Evolutionary conservation across 108 stramenopile species (phyloP), one percentile per base, ranked within the genome.

Genomic region (Skeletonema tropicum): DNA sequence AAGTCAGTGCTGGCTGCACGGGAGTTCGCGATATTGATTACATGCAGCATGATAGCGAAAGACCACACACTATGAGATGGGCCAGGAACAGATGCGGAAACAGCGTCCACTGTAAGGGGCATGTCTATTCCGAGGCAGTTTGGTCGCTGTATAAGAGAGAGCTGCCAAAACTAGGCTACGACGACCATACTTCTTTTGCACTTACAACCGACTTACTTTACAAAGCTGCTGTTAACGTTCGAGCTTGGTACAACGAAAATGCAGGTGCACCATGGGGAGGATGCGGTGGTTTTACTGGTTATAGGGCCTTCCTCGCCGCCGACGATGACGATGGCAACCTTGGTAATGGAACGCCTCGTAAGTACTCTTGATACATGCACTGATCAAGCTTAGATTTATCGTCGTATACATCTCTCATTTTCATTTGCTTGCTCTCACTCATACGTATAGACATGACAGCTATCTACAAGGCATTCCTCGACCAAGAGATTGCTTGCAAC

Each of bases 321-420:
- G 76, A 77, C 57, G 76, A 77, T 30, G 64, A 70, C 41, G 60
- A 77, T 38, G 76, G 76, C 12, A 45, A 77, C 63, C 5, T 77
- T 2, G 57, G 15, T 29, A 62, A 77, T 57, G 76, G 76, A 36
- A 77, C 76, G 46, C 76, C 76, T 17, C 76, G 52, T 55, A 23
- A 55, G 52, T 55, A n/a, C 23, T 15, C 5, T n/a, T 45, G 42
- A 45, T 45, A 23, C 5, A 6, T 55, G 6, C 19, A 55, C 9
- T 9, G 52, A 55, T 23, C 19, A 25, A 55, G 6, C 23, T 19
- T 21, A 2, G 6, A 8, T 11, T 6, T 2, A 6, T 55, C 52
- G 5, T 55, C 23, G 23, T 55, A 10, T 4, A n/a, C n/a, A 9
- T 23, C 52, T 55, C 5, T 25, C 52, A 55, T 55, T 25, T 55